Evolutionary conservation across 2,329 filamentous ascomycete species (phyloP), one percentile per base, ranked within the genome.

Genomic region (Exophiala oligosperma): DNA sequence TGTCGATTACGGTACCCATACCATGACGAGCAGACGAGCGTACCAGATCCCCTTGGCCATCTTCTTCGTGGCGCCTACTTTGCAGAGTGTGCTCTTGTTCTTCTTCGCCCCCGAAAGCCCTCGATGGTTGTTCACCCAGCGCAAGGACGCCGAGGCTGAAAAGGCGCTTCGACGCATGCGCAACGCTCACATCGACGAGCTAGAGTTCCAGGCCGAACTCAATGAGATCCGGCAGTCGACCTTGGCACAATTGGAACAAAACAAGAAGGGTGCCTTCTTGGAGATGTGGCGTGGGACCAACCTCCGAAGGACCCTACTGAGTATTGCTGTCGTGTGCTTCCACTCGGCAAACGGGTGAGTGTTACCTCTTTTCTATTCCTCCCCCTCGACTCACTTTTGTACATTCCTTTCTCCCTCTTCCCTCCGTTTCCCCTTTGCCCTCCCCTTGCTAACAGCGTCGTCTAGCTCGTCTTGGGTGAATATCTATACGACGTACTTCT

Each of bases 181-280:
- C 21, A 62, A 60, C 23, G 49, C 56, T 6, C 52, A 57, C 5
- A 64, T 64, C 49, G 54, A 62, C 24, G 56, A 59, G 26, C 51
- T 52, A 4, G 58, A 65, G 50, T 46, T 65, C 29, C 59, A 60
- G 23, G 61, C 59, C 24, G 63, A 65, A 41, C 53, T 60, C 21
- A 61, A 62, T 35, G 61, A 63, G n/a, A 74, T 61, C 23, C 56
- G 52, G 12, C 55, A 58, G 21, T 58, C 59, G 3, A 62, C 59
- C 8, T 35, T 52, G 9, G 48, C 55, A 23, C 59, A 62, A 37
- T 24, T 62, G 47, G 59, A 62, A 12, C 56, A 62, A 49, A 62
- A 62, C 49, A 62, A 62, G 49, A 62, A 62, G 21, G 48, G 47
- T 12, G 29, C 56, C 11, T 62, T 58, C 49, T 3, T 62, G 21